Evolutionary conservation across 1,284 basidiomycete species (phyloP), one percentile per base, ranked within the genome.

Genomic region (Ceraceosorus bombacis): DNA sequence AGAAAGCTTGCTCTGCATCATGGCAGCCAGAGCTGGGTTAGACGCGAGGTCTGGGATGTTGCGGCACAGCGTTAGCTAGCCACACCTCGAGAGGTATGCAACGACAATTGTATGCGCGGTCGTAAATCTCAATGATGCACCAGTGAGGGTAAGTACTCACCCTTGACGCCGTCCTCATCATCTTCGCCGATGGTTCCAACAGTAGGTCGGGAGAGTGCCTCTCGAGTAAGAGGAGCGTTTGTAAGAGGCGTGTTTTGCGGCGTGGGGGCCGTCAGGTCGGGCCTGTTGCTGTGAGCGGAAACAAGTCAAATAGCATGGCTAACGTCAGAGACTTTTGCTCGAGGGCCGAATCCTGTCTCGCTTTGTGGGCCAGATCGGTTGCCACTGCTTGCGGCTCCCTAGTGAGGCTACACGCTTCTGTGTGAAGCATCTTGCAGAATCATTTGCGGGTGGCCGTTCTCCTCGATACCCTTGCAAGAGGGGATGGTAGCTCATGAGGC

Each of bases 161-260:
- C 52, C 40, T 59, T 54, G 6, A 43, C 54, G 53, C 62, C 63
- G 55, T 70, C 74, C 59, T 77, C 74, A 17, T 48, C 54, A 57
- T 72, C 72, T 62, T 77, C 74, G 43, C 72, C 73, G 49, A 77
- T 75, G 51, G 74, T 77, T 41, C 70, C 67, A 57, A 77, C 74
- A 40, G 72, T 75, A 81, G 82, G 85, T 66, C 84, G 82, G 51
- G 85, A 86, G 63, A 88, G 80, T 58, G 78, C 78, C 60, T 81
- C 81, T 66, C 86, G 83, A 27, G 85, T 82, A 77, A 88, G 84
- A 57, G 86, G 85, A 17, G 84, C 84, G 59, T 85, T 84, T 64
- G 81, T 83, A 70, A 89, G 81, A 13, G 88, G 88, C 12, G 88
- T 89, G 81, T 89, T 89, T 78, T 88, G 86, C 12, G 88, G 88